Conservation (phyloP, 495 filamentous ascomycete genomes). For the Chlorociboria aeruginascens region DNA sequence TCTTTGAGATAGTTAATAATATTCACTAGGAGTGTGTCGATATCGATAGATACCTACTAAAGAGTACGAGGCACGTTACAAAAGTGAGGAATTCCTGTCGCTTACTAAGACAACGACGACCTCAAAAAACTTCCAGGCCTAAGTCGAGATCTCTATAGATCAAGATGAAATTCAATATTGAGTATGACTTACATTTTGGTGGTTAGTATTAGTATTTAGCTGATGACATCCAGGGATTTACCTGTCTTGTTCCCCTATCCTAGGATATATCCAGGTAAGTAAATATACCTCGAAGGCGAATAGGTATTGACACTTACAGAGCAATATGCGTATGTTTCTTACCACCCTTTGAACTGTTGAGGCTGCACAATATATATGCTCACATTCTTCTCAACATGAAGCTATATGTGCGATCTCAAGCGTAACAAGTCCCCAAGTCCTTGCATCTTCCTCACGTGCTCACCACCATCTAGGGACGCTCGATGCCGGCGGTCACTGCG, state of each 20-base stretch:
- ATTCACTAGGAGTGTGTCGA: too few species aligned
- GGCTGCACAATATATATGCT: background rate
- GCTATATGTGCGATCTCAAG: constrained; percentile 98
- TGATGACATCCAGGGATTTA: constrained; percentile 51
- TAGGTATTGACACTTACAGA: constrained; percentile 30
- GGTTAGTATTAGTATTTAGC: background rate
- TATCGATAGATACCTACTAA: too few species aligned
- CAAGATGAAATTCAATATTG: constrained; percentile 95
- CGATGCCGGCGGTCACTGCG: constrained; percentile 88
- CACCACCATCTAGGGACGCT: constrained; percentile 49
- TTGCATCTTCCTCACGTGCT: background rate
- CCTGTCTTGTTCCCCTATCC: constrained; percentile 96
- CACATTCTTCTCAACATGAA: constrained; percentile 14
- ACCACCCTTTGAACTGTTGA: too few species aligned
- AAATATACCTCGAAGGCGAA: background rate
- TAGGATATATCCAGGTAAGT: constrained; percentile 74
- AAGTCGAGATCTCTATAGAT: background rate
- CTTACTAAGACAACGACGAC: too few species aligned
- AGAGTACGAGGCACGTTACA: too few species aligned
- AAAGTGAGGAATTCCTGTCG: too few species aligned
- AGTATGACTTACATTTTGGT: constrained; percentile 38
- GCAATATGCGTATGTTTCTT: constrained; percentile 67
- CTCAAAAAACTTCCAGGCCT: background rate
- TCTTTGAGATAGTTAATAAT: too few species aligned
- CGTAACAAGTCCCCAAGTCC: constrained; percentile 28